Percentiles rank a stretch among this genome's conserved stretches.
phyloP scores from a whole-genome alignment of 2,329 filamentous ascomycete genomes.

The Coleophoma eucalyptorum region DNA sequence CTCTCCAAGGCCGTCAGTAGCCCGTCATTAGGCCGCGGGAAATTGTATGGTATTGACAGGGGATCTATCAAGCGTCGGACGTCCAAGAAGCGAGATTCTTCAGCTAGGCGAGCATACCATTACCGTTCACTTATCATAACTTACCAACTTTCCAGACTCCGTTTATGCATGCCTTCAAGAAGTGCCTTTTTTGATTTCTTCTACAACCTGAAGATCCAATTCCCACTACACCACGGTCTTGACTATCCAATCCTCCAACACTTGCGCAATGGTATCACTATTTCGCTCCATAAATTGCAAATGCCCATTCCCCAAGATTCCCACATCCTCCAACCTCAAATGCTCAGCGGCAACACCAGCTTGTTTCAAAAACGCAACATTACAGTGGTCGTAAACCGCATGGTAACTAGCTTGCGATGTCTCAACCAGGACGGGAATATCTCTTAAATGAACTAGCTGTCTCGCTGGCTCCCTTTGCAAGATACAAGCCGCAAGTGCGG shows the following conservation, averaged over 20 bases:
- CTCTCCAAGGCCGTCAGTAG: no score
- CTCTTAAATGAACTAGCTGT: constrained; percentile 30
- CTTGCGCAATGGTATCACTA: constrained; percentile 32
- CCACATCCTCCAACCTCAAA: constrained; percentile 32
- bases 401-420: constrained; percentile 42
- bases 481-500: constrained; percentile 19
- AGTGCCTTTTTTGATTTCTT: no score
- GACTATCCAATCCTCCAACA: constrained; percentile 25
- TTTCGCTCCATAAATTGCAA: constrained; percentile 47
- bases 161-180: no score
- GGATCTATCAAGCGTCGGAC: no score
- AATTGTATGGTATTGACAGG: no score
- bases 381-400: constrained; percentile 40
- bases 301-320: constrained; percentile 41
- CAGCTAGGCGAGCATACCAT: no score
- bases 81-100: no score
- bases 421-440: constrained; percentile 33
- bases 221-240: background rate
- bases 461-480: constrained; percentile 32
- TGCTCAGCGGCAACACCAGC: constrained; percentile 34
- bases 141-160: no score
- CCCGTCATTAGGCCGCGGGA: no score
- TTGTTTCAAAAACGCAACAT: constrained; percentile 36
- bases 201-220: no score
- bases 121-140: no score